Conservation (phyloP, 2,329 filamentous ascomycete species). For the Neofusicoccum ribis region DNA sequence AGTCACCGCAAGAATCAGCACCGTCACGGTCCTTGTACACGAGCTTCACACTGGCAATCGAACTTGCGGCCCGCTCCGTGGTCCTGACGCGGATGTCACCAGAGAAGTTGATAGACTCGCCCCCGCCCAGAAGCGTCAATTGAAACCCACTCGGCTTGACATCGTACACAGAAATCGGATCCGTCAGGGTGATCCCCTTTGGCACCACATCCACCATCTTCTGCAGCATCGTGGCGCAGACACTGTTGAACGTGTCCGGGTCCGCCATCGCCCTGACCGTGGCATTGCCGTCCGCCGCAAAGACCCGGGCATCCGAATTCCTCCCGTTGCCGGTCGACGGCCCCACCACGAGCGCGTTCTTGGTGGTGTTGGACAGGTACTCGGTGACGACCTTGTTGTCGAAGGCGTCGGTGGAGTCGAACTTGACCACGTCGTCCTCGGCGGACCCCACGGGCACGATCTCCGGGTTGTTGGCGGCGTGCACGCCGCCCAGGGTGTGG, state of each 20-base stretch:
- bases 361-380: slow-evolving; percentile 56
- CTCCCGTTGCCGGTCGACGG: slow-evolving; percentile 47
- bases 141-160: slow-evolving; percentile 62
- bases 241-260: slow-evolving; percentile 45
- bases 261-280: slow-evolving; percentile 54
- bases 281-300: slow-evolving; percentile 56
- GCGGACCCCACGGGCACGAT: slow-evolving; percentile 51
- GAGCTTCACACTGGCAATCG: slow-evolving; percentile 52
- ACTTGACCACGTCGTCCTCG: slow-evolving; percentile 45
- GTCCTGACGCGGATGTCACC: slow-evolving; percentile 61
- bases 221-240: slow-evolving; percentile 56
- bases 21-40: slow-evolving; percentile 59
- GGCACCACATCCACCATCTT: slow-evolving; percentile 65
- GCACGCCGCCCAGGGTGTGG: slow-evolving; percentile 62
- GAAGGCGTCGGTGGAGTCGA: slow-evolving; percentile 54
- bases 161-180: slow-evolving; percentile 56
- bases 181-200: slow-evolving; percentile 50
- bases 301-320: slow-evolving; percentile 59
- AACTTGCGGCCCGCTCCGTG: slow-evolving; percentile 42
- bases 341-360: slow-evolving; percentile 58
- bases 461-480: slow-evolving; percentile 54
- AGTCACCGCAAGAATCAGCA: slow-evolving; percentile 48
- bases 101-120: slow-evolving; percentile 50
- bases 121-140: slow-evolving; percentile 54
- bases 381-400: slow-evolving; percentile 61